Percentiles rank a stretch among this genome's conserved stretches.
These are phyloP conservation scores for Pleurotus djamor DNA, from an alignment of 768 basidiomycete genomes.

Conservation along the genomic window DNA sequence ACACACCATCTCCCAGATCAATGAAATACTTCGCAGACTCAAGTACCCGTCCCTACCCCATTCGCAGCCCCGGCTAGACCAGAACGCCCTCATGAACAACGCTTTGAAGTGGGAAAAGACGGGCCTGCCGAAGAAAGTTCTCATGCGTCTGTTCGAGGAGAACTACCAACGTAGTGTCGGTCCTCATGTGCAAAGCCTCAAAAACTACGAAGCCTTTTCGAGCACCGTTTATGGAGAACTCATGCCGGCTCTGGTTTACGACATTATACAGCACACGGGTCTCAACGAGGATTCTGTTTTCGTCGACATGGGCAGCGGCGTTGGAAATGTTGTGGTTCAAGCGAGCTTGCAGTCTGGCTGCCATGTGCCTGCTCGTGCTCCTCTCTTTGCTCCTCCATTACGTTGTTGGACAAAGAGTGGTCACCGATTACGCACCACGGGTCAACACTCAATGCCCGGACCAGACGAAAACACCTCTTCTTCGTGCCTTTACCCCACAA, in stretches of 20 bases:
- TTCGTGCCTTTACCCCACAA: too few species aligned
- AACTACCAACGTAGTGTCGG: conserved; percentile 93
- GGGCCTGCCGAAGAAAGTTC: conserved; percentile 62
- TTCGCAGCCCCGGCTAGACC: conserved; percentile 38
- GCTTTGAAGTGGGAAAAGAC: conserved; percentile 48
- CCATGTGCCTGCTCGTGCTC: too few species aligned
- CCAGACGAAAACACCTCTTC: too few species aligned
- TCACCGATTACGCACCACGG: too few species aligned
- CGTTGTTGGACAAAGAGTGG: too few species aligned
- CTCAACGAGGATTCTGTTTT: conserved; percentile 65
- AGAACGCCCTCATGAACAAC: conserved; percentile 46
- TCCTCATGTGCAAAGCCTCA: conserved; percentile 79
- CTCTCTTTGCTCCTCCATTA: too few species aligned
- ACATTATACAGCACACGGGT: conserved; percentile 55
- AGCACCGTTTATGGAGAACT: conserved; percentile 90
- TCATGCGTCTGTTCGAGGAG: conserved; percentile 82
- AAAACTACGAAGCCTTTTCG: conserved; percentile 80
- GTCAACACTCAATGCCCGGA: too few species aligned
- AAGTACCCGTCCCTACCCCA: conserved; percentile 63
- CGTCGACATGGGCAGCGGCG: conserved; percentile 84
- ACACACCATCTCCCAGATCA: conserved; percentile 58
- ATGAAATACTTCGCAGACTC: conserved; percentile 54
- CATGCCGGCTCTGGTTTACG: conserved; percentile 79
- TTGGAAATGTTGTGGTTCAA: conserved; percentile 83
- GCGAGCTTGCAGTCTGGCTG: conserved; percentile 81